A percentile compares a stretch with the other conserved stretches of the same genome.
Evolutionary conservation across 2,329 filamentous ascomycete species (phyloP).

Genomic region (Apiospora kogelbergensis): DNA sequence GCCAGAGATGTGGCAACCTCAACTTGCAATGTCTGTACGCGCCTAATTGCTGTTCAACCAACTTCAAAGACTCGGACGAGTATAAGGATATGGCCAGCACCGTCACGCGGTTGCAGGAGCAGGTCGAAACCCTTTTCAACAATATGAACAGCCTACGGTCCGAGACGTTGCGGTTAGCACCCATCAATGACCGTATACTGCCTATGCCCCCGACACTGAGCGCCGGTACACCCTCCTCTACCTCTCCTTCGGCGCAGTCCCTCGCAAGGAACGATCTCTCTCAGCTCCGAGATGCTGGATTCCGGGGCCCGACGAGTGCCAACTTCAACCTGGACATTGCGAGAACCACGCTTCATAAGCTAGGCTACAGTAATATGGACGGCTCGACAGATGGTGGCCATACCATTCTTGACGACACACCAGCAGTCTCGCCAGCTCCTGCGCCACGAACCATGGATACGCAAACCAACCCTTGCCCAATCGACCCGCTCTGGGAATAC

Average conservation of each 20-base stretch:
- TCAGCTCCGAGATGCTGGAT: slow-evolving; percentile 61
- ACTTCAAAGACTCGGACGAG: slow-evolving; percentile 90
- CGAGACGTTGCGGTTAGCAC: slow-evolving; percentile 46
- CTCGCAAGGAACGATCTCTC: slow-evolving; percentile 44
- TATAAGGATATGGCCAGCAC: slow-evolving; percentile 80
- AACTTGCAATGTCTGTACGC: slow-evolving; percentile 66
- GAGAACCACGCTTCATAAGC: slow-evolving; percentile 81
- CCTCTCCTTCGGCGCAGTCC: slow-evolving; percentile 27
- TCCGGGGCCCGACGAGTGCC: slow-evolving; percentile 82
- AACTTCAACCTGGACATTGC: slow-evolving; percentile 85
- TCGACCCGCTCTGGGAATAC: slow-evolving; percentile 78
- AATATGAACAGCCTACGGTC: slow-evolving; percentile 68
- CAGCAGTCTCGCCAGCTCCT: slow-evolving; percentile 37
- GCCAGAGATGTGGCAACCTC: slow-evolving; percentile 67
- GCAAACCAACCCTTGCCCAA: background rate
- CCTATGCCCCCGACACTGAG: slow-evolving; percentile 37
- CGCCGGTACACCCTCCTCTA: slow-evolving; percentile 38
- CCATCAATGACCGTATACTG: slow-evolving; percentile 45
- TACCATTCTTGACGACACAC: slow-evolving; percentile 25
- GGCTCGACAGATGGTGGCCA: slow-evolving; percentile 62
- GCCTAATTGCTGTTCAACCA: slow-evolving; percentile 68
- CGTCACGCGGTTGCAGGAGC: slow-evolving; percentile 74
- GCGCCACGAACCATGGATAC: slow-evolving; percentile 12
- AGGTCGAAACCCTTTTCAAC: slow-evolving; percentile 75
- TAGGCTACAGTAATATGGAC: slow-evolving; percentile 74